Conservation (phyloP, 441 rosid species). For the Gossypium trilobum region DNA sequence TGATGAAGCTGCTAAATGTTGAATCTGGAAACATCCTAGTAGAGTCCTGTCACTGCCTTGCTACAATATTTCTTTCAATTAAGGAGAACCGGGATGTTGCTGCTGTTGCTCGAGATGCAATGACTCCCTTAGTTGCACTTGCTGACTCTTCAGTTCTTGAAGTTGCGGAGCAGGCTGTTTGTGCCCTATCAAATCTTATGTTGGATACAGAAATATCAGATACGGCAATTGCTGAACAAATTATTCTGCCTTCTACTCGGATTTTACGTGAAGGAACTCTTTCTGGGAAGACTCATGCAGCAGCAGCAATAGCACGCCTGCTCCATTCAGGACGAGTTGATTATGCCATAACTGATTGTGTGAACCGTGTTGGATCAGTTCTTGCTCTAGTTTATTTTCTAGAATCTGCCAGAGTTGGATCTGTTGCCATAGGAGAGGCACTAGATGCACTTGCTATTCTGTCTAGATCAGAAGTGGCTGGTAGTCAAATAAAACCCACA, state of each 20-base stretch:
- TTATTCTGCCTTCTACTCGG: slow-evolving; percentile 85
- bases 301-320: slow-evolving; percentile 91
- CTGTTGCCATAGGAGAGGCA: slow-evolving; percentile 72
- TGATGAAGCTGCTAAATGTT: slow-evolving; percentile 66
- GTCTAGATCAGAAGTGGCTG: slow-evolving; percentile 54
- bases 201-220: slow-evolving; percentile 80
- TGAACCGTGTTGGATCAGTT: slow-evolving; percentile 85
- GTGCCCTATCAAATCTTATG: slow-evolving; percentile 91
- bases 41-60: slow-evolving; percentile 74
- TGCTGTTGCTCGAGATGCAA: slow-evolving; percentile 71
- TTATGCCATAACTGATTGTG: slow-evolving; percentile 67
- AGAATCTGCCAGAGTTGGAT: slow-evolving; percentile 61
- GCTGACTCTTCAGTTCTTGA: slow-evolving; percentile 74
- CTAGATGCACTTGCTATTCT: slow-evolving; percentile 88
- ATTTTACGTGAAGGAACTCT: slow-evolving; percentile 84
- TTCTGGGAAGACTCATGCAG: slow-evolving; percentile 88
- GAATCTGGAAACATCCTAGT: slow-evolving; percentile 74
- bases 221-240: slow-evolving; percentile 64
- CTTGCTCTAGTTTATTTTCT: slow-evolving; percentile 90
- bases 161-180: slow-evolving; percentile 91
- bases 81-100: slow-evolving; percentile 92
- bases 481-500: slow-evolving; percentile 65
- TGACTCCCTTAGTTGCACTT: slow-evolving; percentile 57
- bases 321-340: slow-evolving; percentile 65
- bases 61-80: slow-evolving; percentile 80